Evolutionary conservation across 345 rosid genomes (phyloP).

Genomic region (Populus davidiana): DNA sequence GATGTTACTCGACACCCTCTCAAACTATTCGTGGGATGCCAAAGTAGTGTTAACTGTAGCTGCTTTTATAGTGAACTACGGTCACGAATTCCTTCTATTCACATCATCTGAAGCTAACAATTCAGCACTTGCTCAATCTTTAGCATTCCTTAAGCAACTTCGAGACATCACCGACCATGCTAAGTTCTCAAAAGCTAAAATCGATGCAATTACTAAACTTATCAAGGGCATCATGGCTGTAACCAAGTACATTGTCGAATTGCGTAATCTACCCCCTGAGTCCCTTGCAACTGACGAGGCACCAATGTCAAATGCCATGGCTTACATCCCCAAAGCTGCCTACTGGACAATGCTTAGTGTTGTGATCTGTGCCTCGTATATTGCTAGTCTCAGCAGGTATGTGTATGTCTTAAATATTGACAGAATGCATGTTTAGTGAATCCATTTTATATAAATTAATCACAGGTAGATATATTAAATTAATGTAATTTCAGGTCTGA

Average conservation of each 20-base stretch:
- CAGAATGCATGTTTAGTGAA: background rate
- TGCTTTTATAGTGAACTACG: constrained; percentile 45
- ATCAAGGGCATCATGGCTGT: background rate
- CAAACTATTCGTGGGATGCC: constrained; percentile 48
- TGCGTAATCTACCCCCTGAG: background rate
- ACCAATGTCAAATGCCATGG: background rate
- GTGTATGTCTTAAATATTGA: background rate
- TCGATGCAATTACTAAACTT: constrained; percentile 5
- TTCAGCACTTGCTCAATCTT: constrained; percentile 33
- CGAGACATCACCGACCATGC: constrained; percentile 34
- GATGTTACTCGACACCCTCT: constrained; percentile 35
- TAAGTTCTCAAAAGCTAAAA: constrained; percentile 25
- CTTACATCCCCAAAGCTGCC: background rate
- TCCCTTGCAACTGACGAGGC: background rate
- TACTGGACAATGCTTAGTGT: constrained; percentile 5
- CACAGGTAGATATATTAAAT: background rate
- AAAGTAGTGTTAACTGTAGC: constrained; percentile 47
- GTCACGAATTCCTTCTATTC: constrained; percentile 39
- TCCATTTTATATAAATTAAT: background rate
- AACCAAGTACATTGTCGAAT: background rate
- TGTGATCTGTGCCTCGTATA: background rate
- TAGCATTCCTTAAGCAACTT: constrained; percentile 46
- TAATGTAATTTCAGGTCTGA: background rate
- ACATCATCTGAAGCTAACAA: constrained; percentile 30
- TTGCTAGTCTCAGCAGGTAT: background rate